A percentile compares a stretch with the other conserved stretches of the same genome.
phyloP scores from a whole-genome alignment of 768 basidiomycete species.

The Pleurotus tuber-regium region DNA sequence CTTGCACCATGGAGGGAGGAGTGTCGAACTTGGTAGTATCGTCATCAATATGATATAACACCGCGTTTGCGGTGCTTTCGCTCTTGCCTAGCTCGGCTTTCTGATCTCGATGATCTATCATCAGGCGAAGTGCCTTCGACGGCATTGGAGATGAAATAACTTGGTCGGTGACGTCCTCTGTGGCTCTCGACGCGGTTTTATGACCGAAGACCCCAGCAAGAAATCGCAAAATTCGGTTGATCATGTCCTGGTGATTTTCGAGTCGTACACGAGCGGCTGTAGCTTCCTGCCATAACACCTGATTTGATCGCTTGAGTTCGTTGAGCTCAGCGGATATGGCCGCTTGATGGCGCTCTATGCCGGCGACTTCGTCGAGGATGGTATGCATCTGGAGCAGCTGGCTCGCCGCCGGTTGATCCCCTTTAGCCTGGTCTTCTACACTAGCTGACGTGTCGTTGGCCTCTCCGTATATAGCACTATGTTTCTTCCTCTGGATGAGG shows the following conservation, averaged over 20 bases:
- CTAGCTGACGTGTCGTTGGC: slow-evolving; percentile 11
- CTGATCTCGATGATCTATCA: neutral
- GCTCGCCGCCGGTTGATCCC: slow-evolving; percentile 30
- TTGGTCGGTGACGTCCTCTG: slow-evolving; percentile 28
- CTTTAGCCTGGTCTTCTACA: slow-evolving; percentile 11
- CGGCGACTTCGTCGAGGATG: slow-evolving; percentile 77
- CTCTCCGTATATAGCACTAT: slow-evolving; percentile 22
- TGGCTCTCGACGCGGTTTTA: slow-evolving; percentile 30
- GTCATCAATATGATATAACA: too few species aligned
- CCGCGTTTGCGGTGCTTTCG: too few species aligned
- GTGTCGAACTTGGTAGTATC: too few species aligned
- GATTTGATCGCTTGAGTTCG: slow-evolving; percentile 82
- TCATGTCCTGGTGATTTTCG: slow-evolving; percentile 92
- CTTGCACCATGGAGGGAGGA: too few species aligned
- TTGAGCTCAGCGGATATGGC: slow-evolving; percentile 84
- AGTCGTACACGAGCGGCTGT: slow-evolving; percentile 71
- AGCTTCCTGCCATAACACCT: slow-evolving; percentile 88
- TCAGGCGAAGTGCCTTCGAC: neutral
- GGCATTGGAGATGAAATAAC: slow-evolving; percentile 8
- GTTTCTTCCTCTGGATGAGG: slow-evolving; percentile 85
- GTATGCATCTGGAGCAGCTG: slow-evolving; percentile 73
- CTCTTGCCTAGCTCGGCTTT: too few species aligned
- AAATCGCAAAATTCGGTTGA: slow-evolving; percentile 92
- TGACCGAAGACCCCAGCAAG: slow-evolving; percentile 77
- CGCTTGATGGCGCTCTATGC: slow-evolving; percentile 88